Base-by-base conservation (phyloP, 345 rosid genomes). In the Psidium guajava region DNA sequence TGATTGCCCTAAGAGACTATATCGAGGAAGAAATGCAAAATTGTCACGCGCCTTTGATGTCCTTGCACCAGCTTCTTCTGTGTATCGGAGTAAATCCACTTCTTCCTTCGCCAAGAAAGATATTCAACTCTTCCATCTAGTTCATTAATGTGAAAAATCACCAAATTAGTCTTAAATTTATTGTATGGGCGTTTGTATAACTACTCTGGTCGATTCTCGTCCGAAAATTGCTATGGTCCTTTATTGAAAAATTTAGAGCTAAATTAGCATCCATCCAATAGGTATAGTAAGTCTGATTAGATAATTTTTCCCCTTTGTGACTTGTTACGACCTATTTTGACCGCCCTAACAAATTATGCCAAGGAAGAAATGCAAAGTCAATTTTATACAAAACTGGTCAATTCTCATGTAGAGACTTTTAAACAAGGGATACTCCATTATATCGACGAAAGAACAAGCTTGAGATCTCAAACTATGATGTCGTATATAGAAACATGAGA, bases 241-340 rank as follows among this genome's bases (percentile, higher is more conserved):
- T 1, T 8, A 3, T 61, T 28, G 1, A 0, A 28, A 61, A 59
- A 8, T 16, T 61, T 61, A 61, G 0, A 10, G 16, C 0, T 3
- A 0, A 16, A 64, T 64, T 64, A 0, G 2, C 0, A 64, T 7
- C 0, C 3, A n/a, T n/a, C n/a, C n/a, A n/a, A n/a, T n/a, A n/a
- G n/a, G 1, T 61, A 61, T 3, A 32, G 14, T 14, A 59, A 0
- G 3, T 6, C 28, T 7, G 11, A 61, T 7, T 15, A 7, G 5
- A 28, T 5, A 0, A 28, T 59, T 1, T 61, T 1, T n/a, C 21
- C 42, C 8, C 15, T 61, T 61, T 61, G 3, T 61, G 15, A 28
- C 28, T 64, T 2, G 14, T 28, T 28, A 15, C 16, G 28, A 5
- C 11, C 42, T 6, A 14, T 15, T 61, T 61, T 28, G 74, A 16